Evolutionary conservation across 805 yeast genomes (phyloP).

Genomic region (Suhomyces tanzawaensis): DNA sequence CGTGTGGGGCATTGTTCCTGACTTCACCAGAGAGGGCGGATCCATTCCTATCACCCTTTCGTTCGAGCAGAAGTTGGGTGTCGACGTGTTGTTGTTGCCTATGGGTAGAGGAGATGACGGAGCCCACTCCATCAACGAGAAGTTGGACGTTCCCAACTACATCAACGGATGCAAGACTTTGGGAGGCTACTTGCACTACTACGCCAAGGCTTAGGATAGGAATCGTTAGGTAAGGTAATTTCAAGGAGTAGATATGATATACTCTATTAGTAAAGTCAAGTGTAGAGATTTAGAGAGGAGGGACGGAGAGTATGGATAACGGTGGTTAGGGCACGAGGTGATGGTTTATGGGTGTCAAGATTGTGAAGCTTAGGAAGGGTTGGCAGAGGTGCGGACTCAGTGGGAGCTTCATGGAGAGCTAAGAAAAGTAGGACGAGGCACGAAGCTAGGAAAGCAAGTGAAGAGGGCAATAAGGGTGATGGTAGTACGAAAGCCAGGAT

Average conservation of each 20-base stretch:
- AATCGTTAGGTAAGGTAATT: background rate
- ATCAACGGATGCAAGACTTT: constrained; percentile 91
- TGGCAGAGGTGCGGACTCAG: too few species aligned
- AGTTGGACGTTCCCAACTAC: constrained; percentile 83
- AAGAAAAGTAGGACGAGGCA: too few species aligned
- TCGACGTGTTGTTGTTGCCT: constrained; percentile 85
- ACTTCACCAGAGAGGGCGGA: constrained; percentile 98
- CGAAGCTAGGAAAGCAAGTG: too few species aligned
- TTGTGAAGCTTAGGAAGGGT: too few species aligned
- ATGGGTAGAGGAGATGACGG: constrained; percentile 99
- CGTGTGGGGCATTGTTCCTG: constrained; percentile 95
- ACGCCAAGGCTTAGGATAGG: constrained; percentile 33
- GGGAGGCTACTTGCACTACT: constrained; percentile 90
- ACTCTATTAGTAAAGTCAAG: background rate
- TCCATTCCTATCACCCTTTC: constrained; percentile 96
- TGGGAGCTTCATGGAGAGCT: too few species aligned
- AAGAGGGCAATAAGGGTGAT: too few species aligned
- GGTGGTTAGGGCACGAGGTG: too few species aligned
- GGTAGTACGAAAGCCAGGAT: too few species aligned
- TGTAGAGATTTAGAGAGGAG: too few species aligned
- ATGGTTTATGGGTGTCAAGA: too few species aligned
- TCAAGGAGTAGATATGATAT: background rate
- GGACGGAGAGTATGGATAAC: too few species aligned
- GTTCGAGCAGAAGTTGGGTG: constrained; percentile 82
- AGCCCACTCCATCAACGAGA: constrained; percentile 97